These are phyloP conservation scores for Backusella sp. DNA, from an alignment of 192 early-diverging fungal genomes.

Conservation along the genomic window DNA sequence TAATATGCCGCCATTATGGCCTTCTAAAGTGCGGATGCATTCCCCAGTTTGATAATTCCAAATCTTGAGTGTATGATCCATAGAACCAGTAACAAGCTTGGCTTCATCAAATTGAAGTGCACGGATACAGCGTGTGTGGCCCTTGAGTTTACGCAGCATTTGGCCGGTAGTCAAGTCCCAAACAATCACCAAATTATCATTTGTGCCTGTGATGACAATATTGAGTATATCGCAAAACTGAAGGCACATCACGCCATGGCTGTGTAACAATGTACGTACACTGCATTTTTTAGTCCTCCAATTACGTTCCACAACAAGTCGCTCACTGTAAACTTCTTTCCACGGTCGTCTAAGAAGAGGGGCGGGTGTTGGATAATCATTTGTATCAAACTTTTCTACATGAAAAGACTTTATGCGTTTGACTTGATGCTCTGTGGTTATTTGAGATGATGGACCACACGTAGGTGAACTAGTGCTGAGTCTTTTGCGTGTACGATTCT, in stretches of 20 bases:
- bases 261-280: conserved; percentile 57
- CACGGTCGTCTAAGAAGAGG: conserved; percentile 60
- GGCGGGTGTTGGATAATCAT: neutral
- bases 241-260: conserved; percentile 83
- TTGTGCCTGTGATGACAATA: conserved; percentile 80
- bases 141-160: conserved; percentile 70
- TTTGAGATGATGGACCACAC: neutral
- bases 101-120: conserved; percentile 91
- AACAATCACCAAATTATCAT: conserved; percentile 80
- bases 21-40: conserved; percentile 74
- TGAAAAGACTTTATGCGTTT: neutral
- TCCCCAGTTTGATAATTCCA: conserved; percentile 89
- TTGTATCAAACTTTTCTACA: neutral
- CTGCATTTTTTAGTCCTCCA: conserved; percentile 82
- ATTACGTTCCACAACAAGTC: conserved; percentile 85
- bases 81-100: conserved; percentile 88
- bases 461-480: neutral
- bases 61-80: conserved; percentile 85
- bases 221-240: conserved; percentile 73
- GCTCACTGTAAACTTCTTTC: conserved; percentile 94
- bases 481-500: conserved; percentile 33
- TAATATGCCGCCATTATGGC: conserved; percentile 71
- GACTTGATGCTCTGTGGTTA: neutral
- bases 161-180: conserved; percentile 85
- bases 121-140: conserved; percentile 82